Evolutionary conservation across 2,329 filamentous ascomycete species (phyloP).

Genomic region (Triangularia verruculosa): DNA sequence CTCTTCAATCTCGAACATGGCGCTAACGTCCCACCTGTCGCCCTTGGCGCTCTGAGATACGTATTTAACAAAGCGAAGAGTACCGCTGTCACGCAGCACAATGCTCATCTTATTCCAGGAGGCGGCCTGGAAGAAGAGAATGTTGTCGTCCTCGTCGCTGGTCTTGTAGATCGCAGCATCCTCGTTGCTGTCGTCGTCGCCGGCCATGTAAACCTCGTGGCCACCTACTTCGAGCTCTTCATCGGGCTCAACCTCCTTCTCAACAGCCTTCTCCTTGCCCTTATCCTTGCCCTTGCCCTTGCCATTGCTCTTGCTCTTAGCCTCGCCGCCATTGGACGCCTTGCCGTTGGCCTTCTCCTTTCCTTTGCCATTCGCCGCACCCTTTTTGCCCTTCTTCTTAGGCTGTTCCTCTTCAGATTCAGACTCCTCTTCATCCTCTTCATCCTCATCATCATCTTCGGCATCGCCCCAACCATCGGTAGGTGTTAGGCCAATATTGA

Average conservation of each 20-base stretch:
- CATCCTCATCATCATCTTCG: slow-evolving; percentile 51
- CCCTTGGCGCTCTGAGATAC: slow-evolving; percentile 78
- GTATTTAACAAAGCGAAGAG: slow-evolving; percentile 94
- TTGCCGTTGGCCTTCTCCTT: slow-evolving; percentile 29
- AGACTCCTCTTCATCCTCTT: slow-evolving; percentile 36
- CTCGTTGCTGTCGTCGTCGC: slow-evolving; percentile 66
- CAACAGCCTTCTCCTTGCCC: slow-evolving; percentile 31
- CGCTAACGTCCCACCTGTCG: slow-evolving; percentile 89
- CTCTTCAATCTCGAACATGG: slow-evolving; percentile 69
- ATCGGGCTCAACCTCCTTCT: slow-evolving; percentile 30
- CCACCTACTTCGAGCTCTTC: slow-evolving; percentile 61
- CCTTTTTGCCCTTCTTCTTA: slow-evolving; percentile 33
- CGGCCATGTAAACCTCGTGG: slow-evolving; percentile 91
- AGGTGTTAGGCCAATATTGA: slow-evolving; percentile 84
- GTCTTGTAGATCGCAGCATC: slow-evolving; percentile 84
- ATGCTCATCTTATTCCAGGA: slow-evolving; percentile 90
- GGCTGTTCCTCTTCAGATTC: slow-evolving; percentile 10
- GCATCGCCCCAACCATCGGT: slow-evolving; percentile 80
- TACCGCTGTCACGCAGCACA: slow-evolving; percentile 81
- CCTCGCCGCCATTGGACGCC: slow-evolving; percentile 33
- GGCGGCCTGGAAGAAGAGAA: slow-evolving; percentile 60
- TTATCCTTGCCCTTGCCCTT: slow-evolving; percentile 30
- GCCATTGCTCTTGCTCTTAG: slow-evolving; percentile 25
- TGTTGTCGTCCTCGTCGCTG: slow-evolving; percentile 70
- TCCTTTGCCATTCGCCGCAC: slow-evolving; percentile 33